phyloP scores from a whole-genome alignment of 2,329 filamentous ascomycete genomes.

The Drechslerella dactyloides region DNA sequence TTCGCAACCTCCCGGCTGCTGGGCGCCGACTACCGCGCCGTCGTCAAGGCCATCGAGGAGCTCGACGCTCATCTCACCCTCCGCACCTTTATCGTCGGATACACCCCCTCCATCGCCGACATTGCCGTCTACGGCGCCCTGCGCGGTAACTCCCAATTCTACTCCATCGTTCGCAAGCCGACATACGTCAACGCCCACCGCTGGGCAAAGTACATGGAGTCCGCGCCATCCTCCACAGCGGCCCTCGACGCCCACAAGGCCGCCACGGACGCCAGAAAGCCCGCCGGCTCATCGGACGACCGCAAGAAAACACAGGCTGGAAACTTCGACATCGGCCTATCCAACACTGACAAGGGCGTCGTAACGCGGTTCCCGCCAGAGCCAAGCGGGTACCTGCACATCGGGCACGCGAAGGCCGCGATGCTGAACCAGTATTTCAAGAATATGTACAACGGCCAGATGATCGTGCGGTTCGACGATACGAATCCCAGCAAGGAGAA shows the following conservation, averaged over 20 bases:
- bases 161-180: conserved; percentile 70
- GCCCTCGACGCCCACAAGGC: conserved; percentile 74
- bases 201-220: conserved; percentile 88
- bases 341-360: conserved; percentile 84
- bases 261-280: conserved; percentile 72
- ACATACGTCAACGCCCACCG: conserved; percentile 76
- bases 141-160: conserved; percentile 77
- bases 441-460: conserved; percentile 87
- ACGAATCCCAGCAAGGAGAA: conserved; percentile 98
- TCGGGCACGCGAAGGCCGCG: conserved; percentile 92
- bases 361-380: conserved; percentile 92
- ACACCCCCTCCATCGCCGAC: conserved; percentile 77
- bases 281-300: conserved; percentile 59
- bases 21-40: conserved; percentile 76
- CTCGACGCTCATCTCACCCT: conserved; percentile 88
- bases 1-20: conserved; percentile 63
- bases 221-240: conserved; percentile 75
- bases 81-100: conserved; percentile 83
- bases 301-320: conserved; percentile 71
- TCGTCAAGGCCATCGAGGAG: conserved; percentile 74
- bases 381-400: conserved; percentile 93
- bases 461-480: conserved; percentile 93
- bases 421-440: conserved; percentile 96
- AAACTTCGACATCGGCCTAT: conserved; percentile 86
- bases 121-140: conserved; percentile 82